Evolutionary conservation across 306 rosid species (phyloP).

Genomic region (Vigna trinervia): DNA sequence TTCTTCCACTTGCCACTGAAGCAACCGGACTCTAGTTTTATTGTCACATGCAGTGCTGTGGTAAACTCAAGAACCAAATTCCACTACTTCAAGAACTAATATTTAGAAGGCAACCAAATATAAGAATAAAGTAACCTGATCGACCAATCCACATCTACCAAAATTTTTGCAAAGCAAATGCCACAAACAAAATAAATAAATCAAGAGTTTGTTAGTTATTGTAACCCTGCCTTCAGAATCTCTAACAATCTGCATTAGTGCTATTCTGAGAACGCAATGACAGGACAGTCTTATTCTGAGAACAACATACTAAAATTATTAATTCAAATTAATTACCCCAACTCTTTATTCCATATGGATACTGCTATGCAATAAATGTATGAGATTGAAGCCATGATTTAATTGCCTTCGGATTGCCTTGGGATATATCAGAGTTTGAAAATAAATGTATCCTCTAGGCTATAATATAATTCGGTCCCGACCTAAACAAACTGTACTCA

Average conservation of each 20-base stretch:
- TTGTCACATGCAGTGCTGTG: too few relatives aligned
- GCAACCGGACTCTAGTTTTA: too few relatives aligned
- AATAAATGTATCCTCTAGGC: too few relatives aligned
- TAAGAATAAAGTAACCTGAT: slow-evolving; percentile 30
- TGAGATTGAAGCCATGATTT: too few relatives aligned
- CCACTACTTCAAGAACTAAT: background rate
- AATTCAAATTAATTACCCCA: slow-evolving; percentile 16
- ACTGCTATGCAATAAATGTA: background rate
- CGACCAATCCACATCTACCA: slow-evolving; percentile 40
- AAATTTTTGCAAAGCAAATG: slow-evolving; percentile 29
- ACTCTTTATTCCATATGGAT: background rate
- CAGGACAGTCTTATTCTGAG: slow-evolving; percentile 18
- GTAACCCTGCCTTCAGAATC: slow-evolving; percentile 43
- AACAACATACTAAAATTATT: slow-evolving; percentile 32
- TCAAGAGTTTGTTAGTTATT: slow-evolving; percentile 43
- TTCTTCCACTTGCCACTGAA: too few relatives aligned
- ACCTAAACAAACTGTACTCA: too few relatives aligned
- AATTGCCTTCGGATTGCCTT: too few relatives aligned
- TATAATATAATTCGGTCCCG: too few relatives aligned
- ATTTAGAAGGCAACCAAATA: slow-evolving; percentile 36
- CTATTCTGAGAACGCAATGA: slow-evolving; percentile 24
- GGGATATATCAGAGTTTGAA: too few relatives aligned
- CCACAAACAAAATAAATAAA: background rate
- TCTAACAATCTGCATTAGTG: slow-evolving; percentile 42
- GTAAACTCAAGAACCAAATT: too few relatives aligned